Evolutionary conservation across 208 protist genomes (phyloP), one percentile per base, ranked within the genome.

Genomic region (Trypanosomatidae sp.): DNA sequence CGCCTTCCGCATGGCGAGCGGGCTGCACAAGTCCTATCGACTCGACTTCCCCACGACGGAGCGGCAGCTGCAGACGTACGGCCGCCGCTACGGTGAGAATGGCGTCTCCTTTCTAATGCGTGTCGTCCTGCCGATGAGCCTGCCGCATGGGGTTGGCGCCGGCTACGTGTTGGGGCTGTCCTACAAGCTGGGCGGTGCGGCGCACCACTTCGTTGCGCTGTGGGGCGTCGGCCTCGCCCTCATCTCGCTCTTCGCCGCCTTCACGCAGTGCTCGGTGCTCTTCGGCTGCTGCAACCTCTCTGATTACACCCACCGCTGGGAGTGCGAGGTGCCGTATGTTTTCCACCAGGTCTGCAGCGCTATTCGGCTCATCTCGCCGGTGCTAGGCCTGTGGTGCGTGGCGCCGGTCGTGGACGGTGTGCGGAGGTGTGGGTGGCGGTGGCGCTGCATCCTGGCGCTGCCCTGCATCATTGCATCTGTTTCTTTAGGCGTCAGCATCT

Each of bases 151-250:
- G 19, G 36, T 87, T 22, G 56, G 56, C 5, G 71, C 80, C 6
- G 62, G 75, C 1, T 88, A 82, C 64, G 71, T 64, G 22, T 28
- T 86, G 60, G 55, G 71, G 49, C 58, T 95, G 8, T 76, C 83
- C 17, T 89, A 88, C 77, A 75, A 9, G 1, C 68, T 97, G 47
- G 92, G 89, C 8, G 69, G 47, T 17, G 66, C 79, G 9, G 73
- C 91, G 15, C 83, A 82, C 43, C 47, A 91, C 53, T 94, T 97
- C 59, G 68, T 56, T 7, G 82, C 87, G 0, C 79, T 95, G 28
- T 97, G 90, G 72, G 90, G 92, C 36, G 84, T 97, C 5, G 90
- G 92, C 8, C 46, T 89, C 12, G 83, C 92, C 9, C 13, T 90
- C n/a, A 74, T 97, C 19, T 84, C 83, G 2, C 33, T 92, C 8